Evolutionary conservation across 1,284 basidiomycete species (phyloP).

Genomic region (Cutaneotrichosporon sp.): DNA sequence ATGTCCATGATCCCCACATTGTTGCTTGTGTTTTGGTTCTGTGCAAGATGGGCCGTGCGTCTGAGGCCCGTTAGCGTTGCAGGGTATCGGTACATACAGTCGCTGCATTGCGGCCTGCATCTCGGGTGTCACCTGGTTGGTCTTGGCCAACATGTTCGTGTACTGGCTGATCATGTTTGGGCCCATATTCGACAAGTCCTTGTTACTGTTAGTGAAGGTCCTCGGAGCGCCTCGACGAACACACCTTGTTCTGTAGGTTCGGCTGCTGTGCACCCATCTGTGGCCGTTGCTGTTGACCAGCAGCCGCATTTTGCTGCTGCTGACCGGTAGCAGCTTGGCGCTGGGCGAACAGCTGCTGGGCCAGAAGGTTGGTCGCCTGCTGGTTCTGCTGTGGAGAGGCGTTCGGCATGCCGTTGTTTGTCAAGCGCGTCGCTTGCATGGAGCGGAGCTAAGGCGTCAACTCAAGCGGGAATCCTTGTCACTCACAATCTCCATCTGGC

Average conservation of each 20-base stretch:
- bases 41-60: constrained; percentile 14
- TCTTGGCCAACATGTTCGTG: constrained; percentile 15
- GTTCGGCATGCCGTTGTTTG: constrained; percentile 11
- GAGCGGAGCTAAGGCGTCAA: constrained; percentile 19
- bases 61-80: constrained; percentile 10
- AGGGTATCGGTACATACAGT: constrained; percentile 9
- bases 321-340: constrained; percentile 13
- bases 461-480: not conserved
- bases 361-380: constrained; percentile 12
- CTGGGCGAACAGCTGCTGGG: constrained; percentile 20
- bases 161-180: constrained; percentile 21
- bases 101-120: constrained; percentile 18
- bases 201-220: not conserved
- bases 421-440: constrained; percentile 23
- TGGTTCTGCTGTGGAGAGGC: constrained; percentile 13
- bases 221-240: not conserved
- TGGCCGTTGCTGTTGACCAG: constrained; percentile 10
- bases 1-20: constrained; percentile 8
- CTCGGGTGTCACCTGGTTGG: constrained; percentile 19
- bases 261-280: constrained; percentile 8
- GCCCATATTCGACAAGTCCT: constrained; percentile 18
- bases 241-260: constrained; percentile 14
- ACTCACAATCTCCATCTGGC: constrained; percentile 27
- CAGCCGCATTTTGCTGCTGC: constrained; percentile 15
- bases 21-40: constrained; percentile 16